Conservation (phyloP, 306 rosid genomes). For the Vicia villosa region DNA sequence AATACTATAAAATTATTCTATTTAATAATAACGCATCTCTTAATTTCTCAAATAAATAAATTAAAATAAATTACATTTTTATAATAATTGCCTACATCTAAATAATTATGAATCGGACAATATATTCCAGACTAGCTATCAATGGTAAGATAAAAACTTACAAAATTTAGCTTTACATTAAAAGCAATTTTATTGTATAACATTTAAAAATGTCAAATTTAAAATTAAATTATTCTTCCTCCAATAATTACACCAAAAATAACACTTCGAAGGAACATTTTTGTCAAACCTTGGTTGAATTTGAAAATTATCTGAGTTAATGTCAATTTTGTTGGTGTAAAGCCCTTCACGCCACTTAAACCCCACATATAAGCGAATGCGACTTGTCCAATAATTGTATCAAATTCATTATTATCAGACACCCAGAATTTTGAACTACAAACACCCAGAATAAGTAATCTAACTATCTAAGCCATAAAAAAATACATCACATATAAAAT, state of each 20-base stretch:
- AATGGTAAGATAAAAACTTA: background rate
- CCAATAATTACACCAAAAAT: too few species aligned
- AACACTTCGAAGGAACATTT: background rate
- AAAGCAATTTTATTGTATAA: background rate
- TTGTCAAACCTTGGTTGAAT: background rate
- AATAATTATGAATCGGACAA: background rate
- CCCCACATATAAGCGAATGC: background rate
- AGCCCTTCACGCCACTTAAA: background rate
- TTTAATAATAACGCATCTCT: too few species aligned
- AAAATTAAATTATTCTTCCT: too few species aligned
- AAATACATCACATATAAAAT: background rate
- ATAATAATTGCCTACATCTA: background rate
- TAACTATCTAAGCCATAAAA: background rate
- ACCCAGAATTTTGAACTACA: background rate
- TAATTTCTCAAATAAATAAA: too few species aligned
- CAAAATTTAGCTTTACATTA: background rate
- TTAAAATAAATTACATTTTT: too few species aligned
- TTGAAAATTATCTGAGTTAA: background rate
- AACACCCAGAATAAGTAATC: background rate
- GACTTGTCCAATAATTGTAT: background rate
- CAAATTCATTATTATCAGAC: background rate
- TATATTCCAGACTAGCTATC: too few species aligned
- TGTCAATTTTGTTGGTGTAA: background rate
- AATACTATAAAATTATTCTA: too few species aligned
- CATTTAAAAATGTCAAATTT: too few species aligned